These are phyloP conservation scores for Astrephomene gubernaculifera DNA, from an alignment of 139 green algal species.

Conservation along the genomic window DNA sequence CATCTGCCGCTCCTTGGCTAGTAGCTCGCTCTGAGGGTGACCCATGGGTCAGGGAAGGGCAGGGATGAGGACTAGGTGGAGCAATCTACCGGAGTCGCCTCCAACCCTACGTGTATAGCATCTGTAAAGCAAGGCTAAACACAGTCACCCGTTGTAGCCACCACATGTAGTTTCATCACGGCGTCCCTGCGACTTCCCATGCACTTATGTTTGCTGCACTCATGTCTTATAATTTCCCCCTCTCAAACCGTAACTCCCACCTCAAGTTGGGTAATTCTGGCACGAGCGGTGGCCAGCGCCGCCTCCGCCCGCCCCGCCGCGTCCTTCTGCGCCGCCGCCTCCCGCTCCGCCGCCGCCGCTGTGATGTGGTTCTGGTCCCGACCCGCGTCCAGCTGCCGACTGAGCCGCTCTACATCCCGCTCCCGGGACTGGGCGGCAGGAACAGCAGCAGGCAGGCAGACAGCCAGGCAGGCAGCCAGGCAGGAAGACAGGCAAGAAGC, in stretches of 20 bases:
- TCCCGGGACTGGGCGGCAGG: conserved; percentile 19
- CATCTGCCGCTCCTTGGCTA: conserved; percentile 33
- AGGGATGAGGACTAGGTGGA: too few relatives aligned
- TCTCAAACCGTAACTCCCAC: neutral
- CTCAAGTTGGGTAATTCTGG: conserved; percentile 22
- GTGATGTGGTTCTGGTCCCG: conserved; percentile 7
- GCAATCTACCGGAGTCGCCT: too few relatives aligned
- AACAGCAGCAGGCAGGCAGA: too few relatives aligned
- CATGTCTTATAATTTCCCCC: neutral
- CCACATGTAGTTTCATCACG: too few relatives aligned
- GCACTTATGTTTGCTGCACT: too few relatives aligned
- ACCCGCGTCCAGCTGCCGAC: conserved; percentile 25
- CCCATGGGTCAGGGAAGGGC: too few relatives aligned
- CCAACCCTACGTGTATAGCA: too few relatives aligned
- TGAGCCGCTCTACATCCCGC: conserved; percentile 27
- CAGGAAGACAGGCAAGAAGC: too few relatives aligned
- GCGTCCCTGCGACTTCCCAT: too few relatives aligned
- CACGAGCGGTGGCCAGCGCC: neutral
- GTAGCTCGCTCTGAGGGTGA: conserved; percentile 16
- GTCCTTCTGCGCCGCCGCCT: neutral
- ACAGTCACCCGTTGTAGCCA: too few relatives aligned
- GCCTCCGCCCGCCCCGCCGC: conserved; percentile 1
- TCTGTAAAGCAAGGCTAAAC: too few relatives aligned
- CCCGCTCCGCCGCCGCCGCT: neutral
- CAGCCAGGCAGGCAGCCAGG: too few relatives aligned